Evolutionary conservation across 129 eudicot genomes (phyloP).

Genomic region (Artemisia tridentata): DNA sequence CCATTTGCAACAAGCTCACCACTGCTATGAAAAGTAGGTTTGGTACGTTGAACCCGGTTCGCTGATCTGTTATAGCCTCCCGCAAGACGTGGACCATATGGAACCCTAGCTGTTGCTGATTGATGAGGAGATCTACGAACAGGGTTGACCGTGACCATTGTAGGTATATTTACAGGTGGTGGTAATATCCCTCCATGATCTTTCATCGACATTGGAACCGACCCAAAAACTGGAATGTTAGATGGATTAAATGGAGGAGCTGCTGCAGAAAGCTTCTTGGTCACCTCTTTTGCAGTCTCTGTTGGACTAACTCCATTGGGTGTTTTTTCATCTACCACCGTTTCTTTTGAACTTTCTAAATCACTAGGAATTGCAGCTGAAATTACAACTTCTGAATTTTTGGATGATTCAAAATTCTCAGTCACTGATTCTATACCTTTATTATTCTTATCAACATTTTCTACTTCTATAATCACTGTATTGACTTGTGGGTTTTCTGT

Average conservation of each 20-base stretch:
- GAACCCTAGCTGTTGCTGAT: constrained; percentile 96
- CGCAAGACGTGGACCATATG: constrained; percentile 90
- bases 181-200: constrained; percentile 86
- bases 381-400: constrained; percentile 3
- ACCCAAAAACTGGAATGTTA: constrained; percentile 57
- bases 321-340: constrained; percentile 23
- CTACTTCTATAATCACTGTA: neutral
- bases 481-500: constrained; percentile 24
- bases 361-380: constrained; percentile 10
- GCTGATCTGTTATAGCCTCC: constrained; percentile 78
- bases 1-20: constrained; percentile 53
- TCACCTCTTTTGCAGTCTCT: constrained; percentile 45
- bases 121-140: constrained; percentile 88
- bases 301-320: constrained; percentile 23
- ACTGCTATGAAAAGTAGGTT: constrained; percentile 39
- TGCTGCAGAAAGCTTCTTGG: constrained; percentile 83
- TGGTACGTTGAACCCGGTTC: constrained; percentile 56
- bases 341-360: constrained; percentile 30
- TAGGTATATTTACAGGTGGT: constrained; percentile 68
- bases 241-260: constrained; percentile 94
- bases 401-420: constrained; percentile 28
- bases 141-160: constrained; percentile 63
- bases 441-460: constrained; percentile 3
- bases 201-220: constrained; percentile 51
- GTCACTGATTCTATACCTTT: constrained; percentile 13